Conservation (phyloP, 495 filamentous ascomycete genomes). For the Aspergillus homomorphus region DNA sequence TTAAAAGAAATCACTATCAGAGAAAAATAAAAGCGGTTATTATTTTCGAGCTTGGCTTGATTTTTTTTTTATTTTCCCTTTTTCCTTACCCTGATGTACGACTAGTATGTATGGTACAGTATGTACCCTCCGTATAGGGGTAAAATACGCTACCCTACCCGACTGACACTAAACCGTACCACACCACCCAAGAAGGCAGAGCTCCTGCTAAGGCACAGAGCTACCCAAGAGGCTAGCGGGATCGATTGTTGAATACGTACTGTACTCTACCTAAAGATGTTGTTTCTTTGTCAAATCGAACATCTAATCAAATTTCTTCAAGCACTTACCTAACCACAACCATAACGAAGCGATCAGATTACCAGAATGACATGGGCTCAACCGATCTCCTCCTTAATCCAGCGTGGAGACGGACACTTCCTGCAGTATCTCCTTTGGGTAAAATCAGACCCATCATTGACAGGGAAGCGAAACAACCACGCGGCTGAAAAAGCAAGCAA, state of each 20-base stretch:
- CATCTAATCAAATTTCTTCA: no score
- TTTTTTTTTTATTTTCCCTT: conserved; percentile 13
- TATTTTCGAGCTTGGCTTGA: conserved; percentile 7
- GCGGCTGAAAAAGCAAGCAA: conserved; percentile 11
- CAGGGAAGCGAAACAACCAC: conserved; percentile 11
- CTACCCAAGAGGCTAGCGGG: background rate
- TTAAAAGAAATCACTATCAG: conserved; percentile 9
- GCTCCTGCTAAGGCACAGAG: no score
- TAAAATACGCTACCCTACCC: background rate
- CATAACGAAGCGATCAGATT: background rate
- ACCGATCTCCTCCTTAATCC: background rate
- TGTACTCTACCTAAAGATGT: no score
- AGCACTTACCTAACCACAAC: conserved; percentile 1
- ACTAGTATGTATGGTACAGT: background rate
- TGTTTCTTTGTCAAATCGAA: no score
- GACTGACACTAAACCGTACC: background rate
- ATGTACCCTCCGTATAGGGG: no score
- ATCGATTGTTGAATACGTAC: conserved; percentile 8
- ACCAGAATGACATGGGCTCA: background rate
- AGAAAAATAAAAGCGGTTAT: background rate
- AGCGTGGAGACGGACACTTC: conserved; percentile 3
- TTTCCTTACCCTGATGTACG: conserved; percentile 5
- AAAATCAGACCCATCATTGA: conserved; percentile 17
- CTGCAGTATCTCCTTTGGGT: conserved; percentile 20
- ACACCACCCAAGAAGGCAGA: no score